phyloP scores from a whole-genome alignment of 352 stramenopile species.

The Globisporangium cystogenes region DNA sequence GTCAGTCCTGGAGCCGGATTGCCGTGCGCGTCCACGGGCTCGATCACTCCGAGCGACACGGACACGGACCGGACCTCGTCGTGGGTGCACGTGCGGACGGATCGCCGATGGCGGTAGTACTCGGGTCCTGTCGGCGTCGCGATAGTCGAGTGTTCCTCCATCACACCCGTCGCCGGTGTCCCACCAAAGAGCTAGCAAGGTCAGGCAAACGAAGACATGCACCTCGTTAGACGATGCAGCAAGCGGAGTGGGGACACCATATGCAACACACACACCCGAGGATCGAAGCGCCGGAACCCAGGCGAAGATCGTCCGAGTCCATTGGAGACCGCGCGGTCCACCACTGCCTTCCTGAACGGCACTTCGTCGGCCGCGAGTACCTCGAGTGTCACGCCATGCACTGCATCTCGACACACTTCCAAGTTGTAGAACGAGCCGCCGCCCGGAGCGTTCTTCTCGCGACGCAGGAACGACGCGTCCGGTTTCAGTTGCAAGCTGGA shows the following conservation, averaged over 20 bases:
- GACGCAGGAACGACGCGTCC: not conserved
- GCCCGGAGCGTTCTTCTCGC: not conserved
- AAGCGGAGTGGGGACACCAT: not conserved
- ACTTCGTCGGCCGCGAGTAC: not conserved
- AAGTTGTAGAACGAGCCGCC: not conserved
- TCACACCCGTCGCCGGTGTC: not conserved
- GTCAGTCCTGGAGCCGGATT: not conserved
- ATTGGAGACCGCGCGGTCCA: not conserved
- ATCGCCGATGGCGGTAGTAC: not conserved
- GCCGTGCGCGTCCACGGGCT: not conserved
- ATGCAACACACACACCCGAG: not conserved
- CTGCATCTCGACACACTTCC: not conserved
- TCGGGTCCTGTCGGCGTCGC: not conserved
- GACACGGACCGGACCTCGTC: not conserved
- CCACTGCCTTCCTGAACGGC: not conserved
- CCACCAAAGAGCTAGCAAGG: not conserved
- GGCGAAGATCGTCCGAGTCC: not conserved
- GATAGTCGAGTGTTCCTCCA: not conserved
- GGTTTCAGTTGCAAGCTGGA: not conserved
- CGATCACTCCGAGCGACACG: not conserved
- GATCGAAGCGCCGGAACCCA: not conserved
- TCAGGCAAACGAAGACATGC: too few relatives aligned
- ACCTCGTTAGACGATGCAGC: not conserved
- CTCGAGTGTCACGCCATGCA: not conserved
- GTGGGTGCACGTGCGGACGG: not conserved